Conservation (phyloP, 1,139 yeast species). For the Yamadazyma blattariae region DNA sequence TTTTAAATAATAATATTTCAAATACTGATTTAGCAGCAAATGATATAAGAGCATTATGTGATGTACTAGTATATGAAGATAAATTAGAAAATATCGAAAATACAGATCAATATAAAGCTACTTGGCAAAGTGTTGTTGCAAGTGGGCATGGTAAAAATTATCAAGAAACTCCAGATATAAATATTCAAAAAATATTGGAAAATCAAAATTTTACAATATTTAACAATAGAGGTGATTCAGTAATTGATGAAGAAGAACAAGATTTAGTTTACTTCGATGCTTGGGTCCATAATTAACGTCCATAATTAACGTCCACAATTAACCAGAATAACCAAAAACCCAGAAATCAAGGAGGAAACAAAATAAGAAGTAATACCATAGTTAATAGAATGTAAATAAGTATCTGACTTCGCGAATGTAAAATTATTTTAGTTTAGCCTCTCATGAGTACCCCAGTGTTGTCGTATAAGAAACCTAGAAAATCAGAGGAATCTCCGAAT, state of each 20-base stretch:
- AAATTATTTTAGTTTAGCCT: too few species aligned
- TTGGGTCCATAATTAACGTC: constrained; percentile 29
- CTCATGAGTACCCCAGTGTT: constrained; percentile 19
- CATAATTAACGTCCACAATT: too few species aligned
- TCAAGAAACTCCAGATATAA: constrained; percentile 19
- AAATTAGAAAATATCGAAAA: constrained; percentile 61
- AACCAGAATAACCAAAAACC: too few species aligned
- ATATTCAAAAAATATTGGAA: constrained; percentile 6
- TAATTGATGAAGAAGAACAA: constrained; percentile 30
- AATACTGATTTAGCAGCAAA: constrained; percentile 72
- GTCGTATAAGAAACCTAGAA: constrained; percentile 26
- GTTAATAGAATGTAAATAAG: too few species aligned
- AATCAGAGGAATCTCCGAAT: constrained; percentile 1
- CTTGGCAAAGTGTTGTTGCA: constrained; percentile 61
- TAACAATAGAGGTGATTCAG: constrained; percentile 31
- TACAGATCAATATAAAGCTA: constrained; percentile 55
- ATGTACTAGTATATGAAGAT: constrained; percentile 84
- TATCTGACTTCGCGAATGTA: neutral
- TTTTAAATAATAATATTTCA: constrained; percentile 71
- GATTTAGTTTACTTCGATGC: constrained; percentile 42
- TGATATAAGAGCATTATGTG: constrained; percentile 82
- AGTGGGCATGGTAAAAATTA: constrained; percentile 55
- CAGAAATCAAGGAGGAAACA: too few species aligned
- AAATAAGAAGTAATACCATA: too few species aligned
- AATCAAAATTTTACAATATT: constrained; percentile 31